phyloP scores from a whole-genome alignment of 768 basidiomycete species.

The Tubosaeta sp. region DNA sequence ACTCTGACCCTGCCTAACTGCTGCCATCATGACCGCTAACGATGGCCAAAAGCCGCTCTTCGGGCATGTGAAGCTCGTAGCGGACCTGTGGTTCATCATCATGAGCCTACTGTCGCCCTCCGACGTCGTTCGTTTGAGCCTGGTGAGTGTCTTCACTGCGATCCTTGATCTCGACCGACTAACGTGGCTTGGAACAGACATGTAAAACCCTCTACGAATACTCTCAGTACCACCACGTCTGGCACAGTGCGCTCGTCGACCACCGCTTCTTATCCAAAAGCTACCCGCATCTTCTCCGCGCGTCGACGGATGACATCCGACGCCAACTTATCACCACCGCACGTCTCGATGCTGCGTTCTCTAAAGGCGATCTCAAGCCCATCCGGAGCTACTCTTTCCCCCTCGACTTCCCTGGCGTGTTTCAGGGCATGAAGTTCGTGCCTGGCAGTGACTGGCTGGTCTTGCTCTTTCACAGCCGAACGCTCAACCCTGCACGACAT shows the following conservation, averaged over 20 bases:
- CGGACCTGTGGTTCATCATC: constrained; percentile 28
- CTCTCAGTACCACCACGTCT: constrained; percentile 24
- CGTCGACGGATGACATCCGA: constrained; percentile 19
- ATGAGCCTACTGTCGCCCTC: constrained; percentile 26
- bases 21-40: background rate
- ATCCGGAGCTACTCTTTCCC: constrained; percentile 25
- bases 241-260: constrained; percentile 19
- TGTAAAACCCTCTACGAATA: constrained; percentile 24
- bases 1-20: background rate
- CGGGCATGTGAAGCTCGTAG: constrained; percentile 15
- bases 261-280: constrained; percentile 23
- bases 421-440: constrained; percentile 30
- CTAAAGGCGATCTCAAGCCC: constrained; percentile 10
- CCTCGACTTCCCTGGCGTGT: constrained; percentile 27
- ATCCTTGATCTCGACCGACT: background rate
- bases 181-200: constrained; percentile 12
- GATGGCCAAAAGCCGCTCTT: background rate
- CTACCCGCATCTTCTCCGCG: constrained; percentile 23
- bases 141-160: constrained; percentile 15
- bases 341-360: constrained; percentile 21
- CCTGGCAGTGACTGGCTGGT: constrained; percentile 29
- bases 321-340: constrained; percentile 22
- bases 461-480: constrained; percentile 29
- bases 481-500: constrained; percentile 26
- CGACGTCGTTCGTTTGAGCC: constrained; percentile 23